Base-by-base conservation (phyloP, 306 rosid genomes). In the Coriaria nepalensis region DNA sequence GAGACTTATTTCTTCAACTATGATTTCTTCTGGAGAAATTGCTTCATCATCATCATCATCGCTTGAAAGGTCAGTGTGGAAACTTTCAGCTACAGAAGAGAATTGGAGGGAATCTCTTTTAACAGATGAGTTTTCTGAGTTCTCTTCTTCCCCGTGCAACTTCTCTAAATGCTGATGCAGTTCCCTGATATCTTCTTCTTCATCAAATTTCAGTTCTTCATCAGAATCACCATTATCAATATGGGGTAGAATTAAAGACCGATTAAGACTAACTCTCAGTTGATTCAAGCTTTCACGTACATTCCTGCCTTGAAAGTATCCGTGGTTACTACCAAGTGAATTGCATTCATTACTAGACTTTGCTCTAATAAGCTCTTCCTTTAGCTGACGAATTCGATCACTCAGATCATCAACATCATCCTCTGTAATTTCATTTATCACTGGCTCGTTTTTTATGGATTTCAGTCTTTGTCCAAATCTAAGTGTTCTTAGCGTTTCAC, bases 351-450 rank as follows among this genome's bases (percentile, higher is more conserved):
- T 76, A 3, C 29, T 20, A 42, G 82, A 65, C 65, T 79, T 85
- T 49, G 87, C 83, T 75, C 82, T 65, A 42, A 85, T 79, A 53
- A 90, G 94, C 57, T 90, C 96, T 62, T 92, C 98, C 98, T 92
- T 92, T 62, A 92, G 47, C 57, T 71, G 76, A 62, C 98, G 87
- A 54, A 92, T 85, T 76, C 82, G 92, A 72, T 92, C 98, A 63
- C 93, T 82, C 62, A 92, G 63, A 61, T 76, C 93, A 73, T 85
- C 82, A 13, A 68, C 94, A 10, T 75, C 94, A 51, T 82, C 87
- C 66, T 85, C 98, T 45, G 78, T 82, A 48, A 90, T 85, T 69
- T 77, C 93, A 68, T 85, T 90, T 69, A 85, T 73, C 44, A 82
- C 78, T 33, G 98, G 87, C 36, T 82, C 70, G 38, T 85, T 92